phyloP scores from a whole-genome alignment of 208 protist species.

The Trypanosoma rangeli region DNA sequence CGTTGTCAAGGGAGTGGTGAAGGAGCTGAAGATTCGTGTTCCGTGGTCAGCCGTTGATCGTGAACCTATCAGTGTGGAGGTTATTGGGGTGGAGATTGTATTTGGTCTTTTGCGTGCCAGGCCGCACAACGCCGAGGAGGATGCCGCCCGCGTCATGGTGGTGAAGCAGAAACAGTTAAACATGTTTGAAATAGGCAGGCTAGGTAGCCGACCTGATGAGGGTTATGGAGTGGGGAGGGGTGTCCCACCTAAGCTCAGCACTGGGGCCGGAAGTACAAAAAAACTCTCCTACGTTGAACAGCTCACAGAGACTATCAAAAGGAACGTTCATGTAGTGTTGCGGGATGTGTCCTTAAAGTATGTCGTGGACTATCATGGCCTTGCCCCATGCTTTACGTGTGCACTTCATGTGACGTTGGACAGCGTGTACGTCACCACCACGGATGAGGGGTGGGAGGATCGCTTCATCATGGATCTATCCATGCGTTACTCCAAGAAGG shows the following conservation, averaged over 20 bases:
- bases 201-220: not conserved
- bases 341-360: constrained; percentile 56
- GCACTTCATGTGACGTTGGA: constrained; percentile 43
- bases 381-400: constrained; percentile 47
- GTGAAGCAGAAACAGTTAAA: constrained; percentile 65
- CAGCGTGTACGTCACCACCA: constrained; percentile 46
- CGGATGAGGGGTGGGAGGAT: constrained; percentile 50
- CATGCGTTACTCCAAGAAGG: constrained; percentile 32
- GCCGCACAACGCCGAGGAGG: constrained; percentile 51
- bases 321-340: constrained; percentile 52
- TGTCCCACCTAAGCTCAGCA: not conserved
- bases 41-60: constrained; percentile 76
- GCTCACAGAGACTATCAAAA: constrained; percentile 47
- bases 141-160: constrained; percentile 43
- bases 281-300: constrained; percentile 40
- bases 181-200: constrained; percentile 48
- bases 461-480: constrained; percentile 38
- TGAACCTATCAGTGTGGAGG: constrained; percentile 61
- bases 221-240: not conserved
- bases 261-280: not conserved
- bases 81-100: constrained; percentile 69
- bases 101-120: constrained; percentile 62
- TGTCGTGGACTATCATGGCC: constrained; percentile 67
- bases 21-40: constrained; percentile 56
- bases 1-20: constrained; percentile 68